These are phyloP conservation scores for Scheffersomyces segobiensis DNA, from an alignment of 1,139 yeast species.

Conservation along the genomic window DNA sequence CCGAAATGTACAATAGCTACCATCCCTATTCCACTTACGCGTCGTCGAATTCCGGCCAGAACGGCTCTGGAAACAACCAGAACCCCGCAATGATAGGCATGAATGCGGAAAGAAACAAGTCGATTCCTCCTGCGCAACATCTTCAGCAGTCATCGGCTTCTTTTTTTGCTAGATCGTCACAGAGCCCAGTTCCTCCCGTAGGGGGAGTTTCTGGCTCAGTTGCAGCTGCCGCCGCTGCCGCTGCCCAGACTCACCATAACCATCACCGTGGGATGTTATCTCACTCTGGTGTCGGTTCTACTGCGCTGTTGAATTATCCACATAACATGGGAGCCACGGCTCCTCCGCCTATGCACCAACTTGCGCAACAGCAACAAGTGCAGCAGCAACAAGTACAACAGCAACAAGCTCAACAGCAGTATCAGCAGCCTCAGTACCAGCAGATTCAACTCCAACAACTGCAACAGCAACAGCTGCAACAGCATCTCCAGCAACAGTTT, in stretches of 20 bases:
- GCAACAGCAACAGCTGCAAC: constrained; percentile 8
- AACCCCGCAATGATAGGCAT: not conserved
- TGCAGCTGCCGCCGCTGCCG: not conserved
- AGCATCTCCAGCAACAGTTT: constrained; percentile 5
- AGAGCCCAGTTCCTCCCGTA: constrained; percentile 6
- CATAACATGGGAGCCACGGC: constrained; percentile 2
- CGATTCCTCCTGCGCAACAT: constrained; percentile 4
- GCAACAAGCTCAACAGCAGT: constrained; percentile 10
- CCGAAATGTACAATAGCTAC: not conserved
- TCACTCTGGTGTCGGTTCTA: constrained; percentile 5
- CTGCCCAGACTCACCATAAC: not conserved
- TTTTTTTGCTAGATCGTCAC: constrained; percentile 6
- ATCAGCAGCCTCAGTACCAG: constrained; percentile 9
- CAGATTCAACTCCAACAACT: constrained; percentile 10
- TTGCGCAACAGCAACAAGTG: constrained; percentile 1
- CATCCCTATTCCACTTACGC: not conserved
- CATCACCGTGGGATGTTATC: constrained; percentile 5
- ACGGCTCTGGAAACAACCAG: not conserved
- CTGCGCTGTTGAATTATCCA: constrained; percentile 5
- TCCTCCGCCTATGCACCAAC: constrained; percentile 5
- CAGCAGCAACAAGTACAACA: constrained; percentile 8
- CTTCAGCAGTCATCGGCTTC: constrained; percentile 4
- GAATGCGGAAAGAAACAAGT: constrained; percentile 2
- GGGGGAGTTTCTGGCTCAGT: not conserved
- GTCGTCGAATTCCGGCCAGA: not conserved